Evolutionary conservation across 805 yeast genomes (phyloP).

Genomic region (Metschnikowia borealis): DNA sequence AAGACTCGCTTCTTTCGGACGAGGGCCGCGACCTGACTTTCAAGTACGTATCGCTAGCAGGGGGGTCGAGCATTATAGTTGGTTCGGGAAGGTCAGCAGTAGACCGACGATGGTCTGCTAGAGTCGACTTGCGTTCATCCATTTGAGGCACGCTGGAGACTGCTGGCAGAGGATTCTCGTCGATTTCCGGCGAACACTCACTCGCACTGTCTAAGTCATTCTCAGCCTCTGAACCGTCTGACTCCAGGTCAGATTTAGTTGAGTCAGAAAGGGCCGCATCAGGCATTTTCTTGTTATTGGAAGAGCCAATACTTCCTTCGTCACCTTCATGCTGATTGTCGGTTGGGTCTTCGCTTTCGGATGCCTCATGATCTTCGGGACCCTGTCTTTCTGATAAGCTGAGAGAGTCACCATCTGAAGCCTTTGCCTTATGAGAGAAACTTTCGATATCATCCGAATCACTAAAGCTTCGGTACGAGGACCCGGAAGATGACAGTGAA

Average conservation of each 20-base stretch:
- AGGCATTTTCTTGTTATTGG: not conserved
- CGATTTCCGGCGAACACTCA: not conserved
- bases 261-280: not conserved
- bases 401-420: not conserved
- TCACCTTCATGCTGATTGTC: not conserved
- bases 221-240: not conserved
- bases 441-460: not conserved
- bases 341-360: not conserved
- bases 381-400: not conserved
- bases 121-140: not conserved
- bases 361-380: not conserved
- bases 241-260: not conserved
- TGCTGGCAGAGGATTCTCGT: not conserved
- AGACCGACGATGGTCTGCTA: not conserved
- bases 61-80: conserved; percentile 3
- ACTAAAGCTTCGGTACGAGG: conserved; percentile 2
- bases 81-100: not conserved
- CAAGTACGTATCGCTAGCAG: not conserved
- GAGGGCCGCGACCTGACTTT: not conserved
- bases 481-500: not conserved
- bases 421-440: not conserved
- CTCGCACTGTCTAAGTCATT: not conserved
- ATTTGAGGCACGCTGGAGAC: not conserved
- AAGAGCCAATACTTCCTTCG: not conserved
- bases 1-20: not conserved